Evolutionary conservation across 768 basidiomycete genomes (phyloP), one percentile per base, ranked within the genome.

Genomic region (Pleurotus giganteus): DNA sequence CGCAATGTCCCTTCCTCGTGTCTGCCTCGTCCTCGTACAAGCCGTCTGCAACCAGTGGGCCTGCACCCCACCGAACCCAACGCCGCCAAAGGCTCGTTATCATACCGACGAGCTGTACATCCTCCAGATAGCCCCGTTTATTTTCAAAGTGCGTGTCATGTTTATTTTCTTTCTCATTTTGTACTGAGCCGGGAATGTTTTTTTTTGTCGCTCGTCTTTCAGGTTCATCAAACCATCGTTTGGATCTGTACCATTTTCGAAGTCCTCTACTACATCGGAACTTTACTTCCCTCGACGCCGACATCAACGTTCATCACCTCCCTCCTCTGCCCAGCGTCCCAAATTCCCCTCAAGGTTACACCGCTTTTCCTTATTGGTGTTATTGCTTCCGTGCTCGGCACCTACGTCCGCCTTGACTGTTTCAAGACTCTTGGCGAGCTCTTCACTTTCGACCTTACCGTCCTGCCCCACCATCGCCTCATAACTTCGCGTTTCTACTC

Each of bases 371-470:
- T 77, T 36, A 59, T 71, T 8, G 82, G 82, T 3, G 71, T 78
- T 39, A 45, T 77, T 37, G 67, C 74, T 21, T 74, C 75, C 54
- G 59, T 73, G 3, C 59, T 74, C 1, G 81, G 81, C 2, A 67
- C 74, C 55, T 70, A 74, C 64, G 74, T 82, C 58, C 80, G 82
- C 34, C 63, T 81, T 15, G 76, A 72, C 58, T 83, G 82, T 60
- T 84, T 80, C 74, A 69, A 65, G 53, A 72, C 77, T 21, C 78
- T 84, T 19, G 82, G 81, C 2, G 63, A 71, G 1, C 66, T 82
- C 53, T 84, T 84, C 69, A 83, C 82, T 0, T 84, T 83, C 63
- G 81, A 83, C 60, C 73, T 84, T 45, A 81, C 81, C 43, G 64
- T 84, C 37, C 79, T 77, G 53, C 79, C 80, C 1, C 64, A 69